Conservation (phyloP, 1,139 yeast species). For the Hansenula sp. region DNA sequence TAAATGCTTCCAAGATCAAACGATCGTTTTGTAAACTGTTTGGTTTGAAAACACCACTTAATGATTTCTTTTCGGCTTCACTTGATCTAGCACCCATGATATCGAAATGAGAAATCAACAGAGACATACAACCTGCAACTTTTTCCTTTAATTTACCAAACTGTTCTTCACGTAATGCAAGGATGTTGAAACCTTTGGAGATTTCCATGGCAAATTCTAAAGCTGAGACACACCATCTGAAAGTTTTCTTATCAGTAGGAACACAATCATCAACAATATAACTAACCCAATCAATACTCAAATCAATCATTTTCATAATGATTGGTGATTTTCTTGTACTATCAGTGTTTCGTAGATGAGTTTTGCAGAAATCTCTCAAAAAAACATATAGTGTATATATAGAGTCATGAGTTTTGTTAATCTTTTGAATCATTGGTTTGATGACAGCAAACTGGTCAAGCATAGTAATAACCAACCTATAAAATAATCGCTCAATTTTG, state of each 20-base stretch:
- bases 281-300: constrained; percentile 88
- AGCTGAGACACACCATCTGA: constrained; percentile 95
- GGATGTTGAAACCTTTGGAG: constrained; percentile 85
- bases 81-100: constrained; percentile 94
- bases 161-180: constrained; percentile 75
- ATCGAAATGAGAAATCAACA: constrained; percentile 91
- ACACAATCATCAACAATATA: constrained; percentile 93
- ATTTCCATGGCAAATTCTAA: constrained; percentile 95
- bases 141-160: constrained; percentile 70
- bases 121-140: constrained; percentile 93
- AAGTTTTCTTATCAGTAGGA: constrained; percentile 87
- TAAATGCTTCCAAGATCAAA: constrained; percentile 28
- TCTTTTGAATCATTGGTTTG: constrained; percentile 42
- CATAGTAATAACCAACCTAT: constrained; percentile 64
- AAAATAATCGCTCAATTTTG: constrained; percentile 63
- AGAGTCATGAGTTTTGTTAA: constrained; percentile 66
- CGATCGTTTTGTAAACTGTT: constrained; percentile 37
- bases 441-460: constrained; percentile 61
- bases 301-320: constrained; percentile 67
- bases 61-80: constrained; percentile 61
- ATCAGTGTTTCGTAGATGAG: constrained; percentile 63
- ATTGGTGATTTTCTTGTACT: constrained; percentile 64
- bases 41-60: constrained; percentile 38
- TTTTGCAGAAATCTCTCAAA: constrained; percentile 80
- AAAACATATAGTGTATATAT: constrained; percentile 75